These are phyloP conservation scores for Mycena filopes DNA, from an alignment of 768 basidiomycete species.

Conservation along the genomic window DNA sequence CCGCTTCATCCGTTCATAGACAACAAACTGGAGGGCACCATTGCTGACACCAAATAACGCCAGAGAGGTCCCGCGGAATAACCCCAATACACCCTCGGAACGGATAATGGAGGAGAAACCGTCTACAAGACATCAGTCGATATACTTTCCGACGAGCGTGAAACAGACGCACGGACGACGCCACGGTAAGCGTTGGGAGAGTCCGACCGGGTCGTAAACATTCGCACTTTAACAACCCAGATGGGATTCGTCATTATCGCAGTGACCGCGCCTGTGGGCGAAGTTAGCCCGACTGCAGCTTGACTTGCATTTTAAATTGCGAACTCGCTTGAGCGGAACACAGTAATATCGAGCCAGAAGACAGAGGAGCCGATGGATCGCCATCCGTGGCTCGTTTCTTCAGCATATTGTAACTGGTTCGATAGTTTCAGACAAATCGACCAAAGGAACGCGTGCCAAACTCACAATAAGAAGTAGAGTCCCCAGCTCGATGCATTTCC, in stretches of 20 bases:
- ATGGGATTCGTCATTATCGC: conserved; percentile 96
- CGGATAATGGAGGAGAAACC: conserved; percentile 78
- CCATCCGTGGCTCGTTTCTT: conserved; percentile 82
- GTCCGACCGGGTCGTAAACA: conserved; percentile 84
- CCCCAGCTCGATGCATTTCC: conserved; percentile 98
- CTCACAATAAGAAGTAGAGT: conserved; percentile 96
- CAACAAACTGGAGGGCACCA: conserved; percentile 95
- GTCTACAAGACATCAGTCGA: conserved; percentile 42
- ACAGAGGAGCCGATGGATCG: conserved; percentile 72
- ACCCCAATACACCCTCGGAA: conserved; percentile 80
- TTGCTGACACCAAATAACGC: conserved; percentile 94
- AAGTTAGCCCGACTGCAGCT: conserved; percentile 25
- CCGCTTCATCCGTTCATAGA: conserved; percentile 94
- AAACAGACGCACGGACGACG: conserved; percentile 69
- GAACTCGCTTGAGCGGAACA: conserved; percentile 97
- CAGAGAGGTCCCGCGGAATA: conserved; percentile 89
- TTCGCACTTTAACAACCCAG: conserved; percentile 97
- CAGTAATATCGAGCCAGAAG: conserved; percentile 83
- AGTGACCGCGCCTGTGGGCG: conserved; percentile 81
- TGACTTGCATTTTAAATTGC: conserved; percentile 49
- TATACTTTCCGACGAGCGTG: background rate
- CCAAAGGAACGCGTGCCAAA: conserved; percentile 34
- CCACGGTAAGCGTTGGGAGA: conserved; percentile 82
- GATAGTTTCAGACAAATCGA: conserved; percentile 9
- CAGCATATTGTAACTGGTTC: conserved; percentile 87